These are phyloP conservation scores for Colletotrichum kahawae DNA, from an alignment of 2,329 filamentous ascomycete genomes.

Conservation along the genomic window DNA sequence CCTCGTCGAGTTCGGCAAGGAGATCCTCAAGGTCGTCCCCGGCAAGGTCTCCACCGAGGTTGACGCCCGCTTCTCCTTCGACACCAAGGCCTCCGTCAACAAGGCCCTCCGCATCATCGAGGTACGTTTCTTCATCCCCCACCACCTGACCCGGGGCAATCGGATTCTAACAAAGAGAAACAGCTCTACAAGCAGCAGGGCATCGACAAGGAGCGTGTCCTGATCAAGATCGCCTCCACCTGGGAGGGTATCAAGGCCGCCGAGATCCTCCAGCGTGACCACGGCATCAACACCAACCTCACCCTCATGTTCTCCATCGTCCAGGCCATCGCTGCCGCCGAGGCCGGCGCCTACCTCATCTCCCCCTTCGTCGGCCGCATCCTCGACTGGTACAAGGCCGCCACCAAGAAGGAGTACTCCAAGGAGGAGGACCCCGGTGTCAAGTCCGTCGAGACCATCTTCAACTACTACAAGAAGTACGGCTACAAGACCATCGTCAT, in stretches of 20 bases:
- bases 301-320: slow-evolving; percentile 97
- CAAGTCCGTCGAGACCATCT: slow-evolving; percentile 90
- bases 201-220: slow-evolving; percentile 89
- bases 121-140: slow-evolving; percentile 53
- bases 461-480: slow-evolving; percentile 99
- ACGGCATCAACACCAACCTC: slow-evolving; percentile 98
- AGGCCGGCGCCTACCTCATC: slow-evolving; percentile 96
- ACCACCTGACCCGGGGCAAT: neutral
- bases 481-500: slow-evolving; percentile 99
- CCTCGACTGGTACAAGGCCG: slow-evolving; percentile 98
- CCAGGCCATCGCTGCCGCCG: slow-evolving; percentile 94
- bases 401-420: slow-evolving; percentile 90
- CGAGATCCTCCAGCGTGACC: slow-evolving; percentile 92
- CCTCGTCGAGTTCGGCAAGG: slow-evolving; percentile 95
- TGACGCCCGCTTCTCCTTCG: slow-evolving; percentile 94
- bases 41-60: slow-evolving; percentile 99
- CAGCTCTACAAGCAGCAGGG: slow-evolving; percentile 94
- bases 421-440: slow-evolving; percentile 95
- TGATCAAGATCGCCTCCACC: slow-evolving; percentile 99
- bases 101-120: slow-evolving; percentile 98
- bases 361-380: slow-evolving; percentile 99
- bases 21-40: slow-evolving; percentile 96
- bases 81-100: slow-evolving; percentile 87
- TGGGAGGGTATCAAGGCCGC: slow-evolving; percentile 99
- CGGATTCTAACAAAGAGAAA: slow-evolving; percentile 13